Evolutionary conservation across 2,329 filamentous ascomycete genomes (phyloP).

Genomic region (Colletotrichum truncatum): DNA sequence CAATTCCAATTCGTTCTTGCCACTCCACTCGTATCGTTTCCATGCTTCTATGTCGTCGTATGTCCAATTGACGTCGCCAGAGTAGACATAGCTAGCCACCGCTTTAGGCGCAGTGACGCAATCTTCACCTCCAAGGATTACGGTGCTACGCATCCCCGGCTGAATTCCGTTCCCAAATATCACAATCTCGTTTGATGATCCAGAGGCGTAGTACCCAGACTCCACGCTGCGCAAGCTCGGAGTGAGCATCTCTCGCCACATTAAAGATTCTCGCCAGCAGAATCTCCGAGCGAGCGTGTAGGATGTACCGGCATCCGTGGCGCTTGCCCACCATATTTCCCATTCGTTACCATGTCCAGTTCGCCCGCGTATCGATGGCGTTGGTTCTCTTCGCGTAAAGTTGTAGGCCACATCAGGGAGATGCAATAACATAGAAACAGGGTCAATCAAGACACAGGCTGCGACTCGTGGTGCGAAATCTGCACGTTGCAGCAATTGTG

Average conservation of each 20-base stretch:
- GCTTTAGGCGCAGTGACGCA: constrained; percentile 32
- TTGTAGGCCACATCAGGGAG: constrained; percentile 72
- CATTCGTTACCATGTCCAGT: constrained; percentile 68
- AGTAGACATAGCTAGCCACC: constrained; percentile 36
- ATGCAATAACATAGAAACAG: constrained; percentile 67
- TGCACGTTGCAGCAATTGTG: constrained; percentile 61
- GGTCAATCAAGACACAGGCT: constrained; percentile 65
- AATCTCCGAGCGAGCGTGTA: constrained; percentile 72
- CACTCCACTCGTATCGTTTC: constrained; percentile 33
- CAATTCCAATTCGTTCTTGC: constrained; percentile 35
- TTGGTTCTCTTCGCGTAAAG: constrained; percentile 57
- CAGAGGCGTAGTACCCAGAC: constrained; percentile 16
- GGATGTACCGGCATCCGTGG: constrained; percentile 73
- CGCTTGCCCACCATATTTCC: constrained; percentile 77
- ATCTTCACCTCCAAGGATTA: constrained; percentile 34
- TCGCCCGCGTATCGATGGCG: constrained; percentile 22
- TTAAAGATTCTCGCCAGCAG: constrained; percentile 76
- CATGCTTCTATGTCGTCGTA: constrained; percentile 11
- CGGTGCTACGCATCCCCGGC: constrained; percentile 38
- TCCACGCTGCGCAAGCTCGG: constrained; percentile 9
- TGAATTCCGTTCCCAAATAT: constrained; percentile 34
- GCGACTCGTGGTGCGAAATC: constrained; percentile 47
- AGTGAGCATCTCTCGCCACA: constrained; percentile 73
- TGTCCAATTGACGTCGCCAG: constrained; percentile 30
- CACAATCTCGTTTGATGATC: constrained; percentile 7